Base-by-base conservation (phyloP, 371 early-diverging fungal species). In the Fennellomyces sp. region DNA sequence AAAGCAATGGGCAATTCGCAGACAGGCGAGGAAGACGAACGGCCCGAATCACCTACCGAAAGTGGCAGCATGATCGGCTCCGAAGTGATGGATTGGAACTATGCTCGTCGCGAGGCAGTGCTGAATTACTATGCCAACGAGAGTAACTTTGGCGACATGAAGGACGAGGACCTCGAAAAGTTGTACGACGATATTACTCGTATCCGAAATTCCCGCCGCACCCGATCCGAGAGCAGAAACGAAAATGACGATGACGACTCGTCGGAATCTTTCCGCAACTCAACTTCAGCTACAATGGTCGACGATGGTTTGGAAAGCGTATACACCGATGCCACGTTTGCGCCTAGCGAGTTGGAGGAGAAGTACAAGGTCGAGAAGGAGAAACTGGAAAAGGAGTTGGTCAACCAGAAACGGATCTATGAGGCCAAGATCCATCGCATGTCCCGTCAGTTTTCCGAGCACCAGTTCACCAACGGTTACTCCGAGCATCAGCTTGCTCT, bases 21-120 rank as follows among this genome's bases (percentile, higher is more conserved):
- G 4, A 33, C 48, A 35, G 28, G 19, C 2, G 65, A 61, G n/a
- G 63, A 64, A 8, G 77, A 72, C 17, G 77, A 80, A 31, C 74
- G 82, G 8, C 86, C 88, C 3, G 83, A 86, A 31, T 85, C 88
- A 3, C 86, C 87, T n/a, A 78, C 81, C 2, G 62, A 58, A 30
- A 63, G 57, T 59, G 25, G 55, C 60, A 30, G 71, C 56, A 41
- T 61, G 39, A 31, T 59, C 8, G 56, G 56, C 3, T 59, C 68
- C 5, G 86, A 84, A 41, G 73, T 89, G 2, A 86, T 89, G 19
- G 94, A 94, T 64, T 94, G 94, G 93, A 88, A 85, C 52, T 92
- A 81, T 69, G 94, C 94, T 0, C 84, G 88, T 48, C 78, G 82
- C 33, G 94, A 94, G 64, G 89, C 88, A 0, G 82, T 85, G 6